These are phyloP conservation scores for Aspergillus fischeri DNA, from an alignment of 2,329 filamentous ascomycete species.

Conservation along the genomic window DNA sequence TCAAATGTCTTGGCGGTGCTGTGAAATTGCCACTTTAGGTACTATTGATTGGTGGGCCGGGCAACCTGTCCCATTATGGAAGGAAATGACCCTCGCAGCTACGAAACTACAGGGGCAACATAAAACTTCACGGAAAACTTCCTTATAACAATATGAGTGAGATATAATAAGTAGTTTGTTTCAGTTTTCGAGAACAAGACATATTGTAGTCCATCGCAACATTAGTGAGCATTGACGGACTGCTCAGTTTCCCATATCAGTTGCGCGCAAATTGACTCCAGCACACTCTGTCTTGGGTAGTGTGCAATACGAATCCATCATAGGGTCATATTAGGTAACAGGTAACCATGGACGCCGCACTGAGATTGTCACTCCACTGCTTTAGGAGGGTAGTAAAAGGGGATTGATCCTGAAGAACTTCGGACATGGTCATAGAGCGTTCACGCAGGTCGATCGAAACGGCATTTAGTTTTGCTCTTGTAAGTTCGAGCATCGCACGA, in stretches of 20 bases:
- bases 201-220: background rate
- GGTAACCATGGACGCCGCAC: background rate
- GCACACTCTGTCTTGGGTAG: background rate
- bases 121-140: background rate
- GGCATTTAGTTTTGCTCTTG: background rate
- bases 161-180: background rate
- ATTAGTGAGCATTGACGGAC: background rate
- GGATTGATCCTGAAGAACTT: background rate
- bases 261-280: no score
- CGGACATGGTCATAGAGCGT: background rate
- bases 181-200: background rate
- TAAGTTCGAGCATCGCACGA: background rate
- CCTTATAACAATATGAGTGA: background rate
- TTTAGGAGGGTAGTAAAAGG: background rate
- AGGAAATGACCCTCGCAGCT: background rate
- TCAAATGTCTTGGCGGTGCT: conserved; percentile 32
- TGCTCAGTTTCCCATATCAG: background rate
- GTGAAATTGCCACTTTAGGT: conserved; percentile 27
- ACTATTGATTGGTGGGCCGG: conserved; percentile 21
- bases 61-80: conserved; percentile 26
- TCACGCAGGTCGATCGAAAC: background rate
- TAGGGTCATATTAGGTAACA: background rate
- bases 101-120: background rate
- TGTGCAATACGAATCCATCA: background rate
- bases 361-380: background rate